These are phyloP conservation scores for Tetradesmus obliquus DNA, from an alignment of 139 green algal genomes.

Conservation along the genomic window DNA sequence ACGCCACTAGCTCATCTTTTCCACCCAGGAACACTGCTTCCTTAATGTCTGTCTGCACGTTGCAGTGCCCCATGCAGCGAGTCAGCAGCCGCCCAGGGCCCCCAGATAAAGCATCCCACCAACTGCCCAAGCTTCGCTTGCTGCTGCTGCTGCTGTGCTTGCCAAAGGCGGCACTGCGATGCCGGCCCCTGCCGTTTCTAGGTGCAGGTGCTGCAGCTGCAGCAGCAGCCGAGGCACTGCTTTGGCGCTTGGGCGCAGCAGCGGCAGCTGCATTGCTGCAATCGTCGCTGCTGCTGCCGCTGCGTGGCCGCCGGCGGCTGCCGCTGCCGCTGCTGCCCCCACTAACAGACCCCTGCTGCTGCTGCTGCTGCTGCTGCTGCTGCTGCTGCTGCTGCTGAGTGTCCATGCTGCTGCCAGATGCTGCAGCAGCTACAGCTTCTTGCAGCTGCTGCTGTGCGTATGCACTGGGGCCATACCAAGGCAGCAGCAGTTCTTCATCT, in stretches of 20 bases:
- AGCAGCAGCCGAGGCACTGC: not conserved
- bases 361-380: not conserved
- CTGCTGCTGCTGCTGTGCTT: not conserved
- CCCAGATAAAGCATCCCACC: slow-evolving; percentile 36
- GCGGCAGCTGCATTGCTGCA: not conserved
- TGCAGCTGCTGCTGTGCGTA: slow-evolving; percentile 19
- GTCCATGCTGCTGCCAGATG: not conserved
- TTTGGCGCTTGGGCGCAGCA: not conserved
- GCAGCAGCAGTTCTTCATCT: slow-evolving; percentile 10
- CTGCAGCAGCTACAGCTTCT: not conserved
- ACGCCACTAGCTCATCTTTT: slow-evolving; percentile 77
- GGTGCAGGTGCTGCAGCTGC: not conserved
- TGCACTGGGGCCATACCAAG: slow-evolving; percentile 17
- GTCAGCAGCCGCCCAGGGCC: slow-evolving; percentile 57
- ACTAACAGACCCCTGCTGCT: not conserved
- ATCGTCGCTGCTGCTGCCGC: not conserved
- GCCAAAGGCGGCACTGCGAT: not conserved
- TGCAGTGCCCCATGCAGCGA: slow-evolving; percentile 80
- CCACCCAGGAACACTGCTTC: slow-evolving; percentile 76
- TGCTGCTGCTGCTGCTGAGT: slow-evolving; percentile 5
- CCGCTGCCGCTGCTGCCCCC: not conserved
- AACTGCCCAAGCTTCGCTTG: not conserved
- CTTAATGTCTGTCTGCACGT: slow-evolving; percentile 94
- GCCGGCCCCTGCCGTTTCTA: not conserved
- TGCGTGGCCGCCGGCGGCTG: slow-evolving; percentile 12